Conservation (phyloP, 441 rosid species). For the Mallotus japonicus region DNA sequence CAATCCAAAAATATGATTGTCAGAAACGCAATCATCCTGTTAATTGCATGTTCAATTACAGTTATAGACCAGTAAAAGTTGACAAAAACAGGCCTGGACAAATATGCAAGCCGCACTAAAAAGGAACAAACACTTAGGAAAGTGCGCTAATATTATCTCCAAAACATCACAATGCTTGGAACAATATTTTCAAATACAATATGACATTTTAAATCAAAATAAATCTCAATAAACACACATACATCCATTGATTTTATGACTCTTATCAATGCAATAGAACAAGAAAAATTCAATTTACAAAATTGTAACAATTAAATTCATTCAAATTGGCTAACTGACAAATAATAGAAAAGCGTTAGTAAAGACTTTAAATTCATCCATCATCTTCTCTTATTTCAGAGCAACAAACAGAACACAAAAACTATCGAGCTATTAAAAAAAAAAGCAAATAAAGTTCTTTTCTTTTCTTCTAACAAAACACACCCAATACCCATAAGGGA, state of each 20-base stretch:
- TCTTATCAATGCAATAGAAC: not conserved
- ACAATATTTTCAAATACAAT: not conserved
- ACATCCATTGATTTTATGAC: no score
- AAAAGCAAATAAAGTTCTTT: not conserved
- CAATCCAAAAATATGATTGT: not conserved
- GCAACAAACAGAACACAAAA: not conserved
- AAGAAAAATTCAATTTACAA: not conserved
- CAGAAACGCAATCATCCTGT: not conserved
- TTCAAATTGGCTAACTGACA: not conserved
- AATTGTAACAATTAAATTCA: not conserved
- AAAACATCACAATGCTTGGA: not conserved
- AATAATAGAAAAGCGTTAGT: not conserved
- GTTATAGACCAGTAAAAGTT: no score
- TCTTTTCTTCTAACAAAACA: not conserved
- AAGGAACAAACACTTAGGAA: not conserved
- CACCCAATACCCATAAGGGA: not conserved
- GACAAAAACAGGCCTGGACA: not conserved
- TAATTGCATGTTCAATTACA: no score
- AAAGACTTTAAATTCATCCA: not conserved
- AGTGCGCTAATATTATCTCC: not conserved
- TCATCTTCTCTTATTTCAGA: not conserved
- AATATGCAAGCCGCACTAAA: not conserved
- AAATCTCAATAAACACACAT: not conserved
- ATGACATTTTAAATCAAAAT: not conserved
- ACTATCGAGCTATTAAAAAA: no score